Conservation (phyloP, 768 basidiomycete species). For the Suillus occidentalis region DNA sequence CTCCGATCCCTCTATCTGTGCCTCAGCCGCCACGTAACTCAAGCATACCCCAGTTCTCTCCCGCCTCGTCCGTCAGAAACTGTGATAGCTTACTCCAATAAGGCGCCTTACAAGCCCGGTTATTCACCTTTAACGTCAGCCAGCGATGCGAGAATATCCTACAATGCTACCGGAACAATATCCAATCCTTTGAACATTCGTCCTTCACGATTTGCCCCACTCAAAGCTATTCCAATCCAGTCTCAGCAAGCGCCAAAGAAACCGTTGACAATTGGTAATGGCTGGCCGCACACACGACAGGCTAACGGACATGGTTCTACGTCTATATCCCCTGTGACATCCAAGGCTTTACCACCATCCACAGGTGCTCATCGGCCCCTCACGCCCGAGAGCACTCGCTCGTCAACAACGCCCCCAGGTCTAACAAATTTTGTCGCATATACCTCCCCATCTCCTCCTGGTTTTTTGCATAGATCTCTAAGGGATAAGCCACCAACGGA, state of each 20-base stretch:
- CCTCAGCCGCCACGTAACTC: conserved; percentile 17
- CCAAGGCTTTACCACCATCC: conserved; percentile 18
- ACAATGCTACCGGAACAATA: conserved; percentile 42
- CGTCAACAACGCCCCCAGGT: conserved; percentile 33
- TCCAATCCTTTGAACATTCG: conserved; percentile 57
- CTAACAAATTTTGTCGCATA: conserved; percentile 32
- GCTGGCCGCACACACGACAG: conserved; percentile 43
- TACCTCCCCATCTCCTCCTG: conserved; percentile 35
- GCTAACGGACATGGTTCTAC: conserved; percentile 25
- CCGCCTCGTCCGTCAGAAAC: conserved; percentile 21
- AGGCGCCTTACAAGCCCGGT: conserved; percentile 17
- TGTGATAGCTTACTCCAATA: conserved; percentile 13
- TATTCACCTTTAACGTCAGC: conserved; percentile 31
- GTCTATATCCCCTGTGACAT: conserved; percentile 2
- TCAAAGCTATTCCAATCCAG: conserved; percentile 11
- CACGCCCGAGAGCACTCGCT: conserved; percentile 34
- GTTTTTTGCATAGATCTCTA: conserved; percentile 33
- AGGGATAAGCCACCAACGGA: conserved; percentile 18
- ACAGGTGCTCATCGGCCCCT: conserved; percentile 18
- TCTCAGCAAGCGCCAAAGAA: conserved; percentile 30
- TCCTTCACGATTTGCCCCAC: conserved; percentile 38
- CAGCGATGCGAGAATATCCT: conserved; percentile 33
- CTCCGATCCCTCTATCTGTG: conserved; percentile 13
- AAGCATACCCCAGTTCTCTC: conserved; percentile 11
- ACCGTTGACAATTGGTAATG: conserved; percentile 44